phyloP scores from a whole-genome alignment of 345 rosid genomes.

The Limnanthes douglasii region DNA sequence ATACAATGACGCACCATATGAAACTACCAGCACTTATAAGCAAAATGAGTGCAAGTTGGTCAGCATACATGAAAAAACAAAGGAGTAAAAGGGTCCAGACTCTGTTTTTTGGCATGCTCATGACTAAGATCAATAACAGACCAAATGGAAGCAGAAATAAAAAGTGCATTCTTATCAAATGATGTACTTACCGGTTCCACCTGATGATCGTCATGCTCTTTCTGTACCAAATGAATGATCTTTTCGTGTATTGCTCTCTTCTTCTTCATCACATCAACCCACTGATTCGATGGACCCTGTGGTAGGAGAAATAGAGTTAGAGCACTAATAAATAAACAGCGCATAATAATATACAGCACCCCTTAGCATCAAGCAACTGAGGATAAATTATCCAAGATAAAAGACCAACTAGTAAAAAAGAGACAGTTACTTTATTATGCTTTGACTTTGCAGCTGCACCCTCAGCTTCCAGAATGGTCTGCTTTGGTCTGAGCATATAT shows the following conservation, averaged over 20 bases:
- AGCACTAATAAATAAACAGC: not conserved
- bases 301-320: constrained; percentile 11
- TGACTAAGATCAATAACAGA: too few relatives aligned
- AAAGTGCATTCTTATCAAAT: too few relatives aligned
- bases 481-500: constrained; percentile 69
- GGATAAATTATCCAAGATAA: too few relatives aligned
- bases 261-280: constrained; percentile 93
- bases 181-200: constrained; percentile 30
- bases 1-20: not conserved
- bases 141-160: too few relatives aligned
- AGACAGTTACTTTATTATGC: constrained; percentile 33
- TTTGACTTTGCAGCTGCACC: constrained; percentile 83
- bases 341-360: too few relatives aligned
- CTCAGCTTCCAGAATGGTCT: constrained; percentile 94
- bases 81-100: too few relatives aligned
- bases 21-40: too few relatives aligned
- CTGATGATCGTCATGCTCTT: constrained; percentile 21
- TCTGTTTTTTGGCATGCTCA: too few relatives aligned
- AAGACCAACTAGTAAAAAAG: too few relatives aligned
- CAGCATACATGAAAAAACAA: too few relatives aligned
- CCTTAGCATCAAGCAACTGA: too few relatives aligned
- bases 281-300: constrained; percentile 53
- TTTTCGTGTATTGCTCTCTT: constrained; percentile 77
- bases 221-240: constrained; percentile 52
- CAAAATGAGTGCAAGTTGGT: too few relatives aligned